These are phyloP conservation scores for Colletotrichum sp. DNA, from an alignment of 2,329 filamentous ascomycete genomes.

Conservation along the genomic window DNA sequence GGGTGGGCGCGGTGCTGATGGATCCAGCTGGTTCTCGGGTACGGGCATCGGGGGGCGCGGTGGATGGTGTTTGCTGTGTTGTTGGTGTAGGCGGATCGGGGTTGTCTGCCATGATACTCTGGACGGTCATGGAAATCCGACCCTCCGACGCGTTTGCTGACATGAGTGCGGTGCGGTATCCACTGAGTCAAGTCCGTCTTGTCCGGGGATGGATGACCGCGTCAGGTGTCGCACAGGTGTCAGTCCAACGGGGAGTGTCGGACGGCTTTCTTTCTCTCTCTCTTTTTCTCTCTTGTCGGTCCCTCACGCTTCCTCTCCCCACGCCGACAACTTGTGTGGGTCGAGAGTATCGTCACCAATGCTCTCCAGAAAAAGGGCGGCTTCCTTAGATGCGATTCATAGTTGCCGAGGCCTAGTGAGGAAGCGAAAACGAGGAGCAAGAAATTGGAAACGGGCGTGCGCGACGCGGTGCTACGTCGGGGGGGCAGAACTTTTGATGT, in stretches of 20 bases:
- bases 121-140: conserved; percentile 8
- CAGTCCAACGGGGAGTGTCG: background rate
- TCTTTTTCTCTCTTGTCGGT: background rate
- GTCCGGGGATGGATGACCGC: background rate
- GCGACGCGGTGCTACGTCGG: background rate
- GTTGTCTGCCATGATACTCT: conserved; percentile 12
- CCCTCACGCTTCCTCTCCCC: background rate
- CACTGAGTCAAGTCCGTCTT: conserved; percentile 15
- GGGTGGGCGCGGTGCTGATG: background rate
- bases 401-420: background rate
- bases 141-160: conserved; percentile 6
- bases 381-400: background rate
- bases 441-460: background rate
- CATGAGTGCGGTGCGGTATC: background rate
- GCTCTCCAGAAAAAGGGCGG: background rate
- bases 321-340: background rate
- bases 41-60: background rate
- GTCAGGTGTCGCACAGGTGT: background rate
- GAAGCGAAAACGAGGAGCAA: background rate
- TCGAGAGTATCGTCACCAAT: background rate
- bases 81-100: background rate
- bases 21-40: background rate
- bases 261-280: background rate
- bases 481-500: background rate
- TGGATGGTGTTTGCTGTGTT: background rate